These are phyloP conservation scores for Xylaria cubensis DNA, from an alignment of 495 filamentous ascomycete species.

Conservation along the genomic window DNA sequence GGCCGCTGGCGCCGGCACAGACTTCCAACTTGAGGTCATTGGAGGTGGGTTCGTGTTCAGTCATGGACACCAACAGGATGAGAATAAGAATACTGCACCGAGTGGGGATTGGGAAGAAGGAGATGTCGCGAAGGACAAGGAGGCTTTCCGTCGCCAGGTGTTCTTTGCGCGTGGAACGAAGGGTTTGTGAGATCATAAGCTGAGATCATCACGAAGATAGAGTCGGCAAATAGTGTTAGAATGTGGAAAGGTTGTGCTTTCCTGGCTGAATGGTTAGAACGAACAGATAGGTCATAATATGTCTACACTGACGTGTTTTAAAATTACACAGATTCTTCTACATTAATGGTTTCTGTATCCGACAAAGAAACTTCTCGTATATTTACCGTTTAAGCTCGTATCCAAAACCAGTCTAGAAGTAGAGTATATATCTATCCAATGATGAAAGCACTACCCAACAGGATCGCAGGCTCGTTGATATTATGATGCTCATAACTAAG, in stretches of 20 bases:
- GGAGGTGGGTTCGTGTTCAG: constrained; percentile 38
- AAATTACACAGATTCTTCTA: not conserved
- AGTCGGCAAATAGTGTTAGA: not conserved
- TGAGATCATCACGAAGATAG: not conserved
- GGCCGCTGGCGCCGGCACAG: constrained; percentile 53
- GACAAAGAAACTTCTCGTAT: not conserved
- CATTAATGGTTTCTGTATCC: not conserved
- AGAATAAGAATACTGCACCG: not conserved
- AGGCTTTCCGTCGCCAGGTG: constrained; percentile 31
- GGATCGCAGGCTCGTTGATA: constrained; percentile 71
- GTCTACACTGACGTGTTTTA: not conserved
- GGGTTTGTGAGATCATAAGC: not conserved
- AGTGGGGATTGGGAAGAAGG: not conserved
- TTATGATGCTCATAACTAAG: constrained; percentile 69
- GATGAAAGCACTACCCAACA: constrained; percentile 70
- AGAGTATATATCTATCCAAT: constrained; percentile 40
- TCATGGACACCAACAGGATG: constrained; percentile 7
- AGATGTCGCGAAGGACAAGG: not conserved
- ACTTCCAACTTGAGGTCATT: constrained; percentile 51
- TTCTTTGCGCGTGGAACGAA: constrained; percentile 46
- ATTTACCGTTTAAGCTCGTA: not conserved
- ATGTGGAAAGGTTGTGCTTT: not conserved
- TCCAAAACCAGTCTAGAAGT: not conserved
- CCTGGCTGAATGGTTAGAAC: not conserved
- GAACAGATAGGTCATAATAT: not conserved